Conservation (phyloP, 2,329 filamentous ascomycete genomes). For the Neopestalotiopsis sp. region DNA sequence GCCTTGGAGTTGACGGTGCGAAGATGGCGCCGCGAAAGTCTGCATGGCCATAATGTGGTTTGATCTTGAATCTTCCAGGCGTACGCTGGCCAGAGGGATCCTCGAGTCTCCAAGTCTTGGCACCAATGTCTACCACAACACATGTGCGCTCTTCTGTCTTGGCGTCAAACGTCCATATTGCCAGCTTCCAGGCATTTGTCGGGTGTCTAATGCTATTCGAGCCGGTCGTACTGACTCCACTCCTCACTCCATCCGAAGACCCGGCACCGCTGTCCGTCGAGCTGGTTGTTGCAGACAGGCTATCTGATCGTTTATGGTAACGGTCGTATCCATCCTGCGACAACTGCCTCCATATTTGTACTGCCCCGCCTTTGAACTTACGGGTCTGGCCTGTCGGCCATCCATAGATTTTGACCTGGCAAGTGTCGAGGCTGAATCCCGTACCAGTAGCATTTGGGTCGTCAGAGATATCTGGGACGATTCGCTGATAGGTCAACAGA, state of each 20-base stretch:
- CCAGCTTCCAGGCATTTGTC: not conserved
- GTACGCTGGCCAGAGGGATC: not conserved
- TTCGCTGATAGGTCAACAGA: not conserved
- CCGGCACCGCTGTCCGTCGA: not conserved
- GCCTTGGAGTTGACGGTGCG: not conserved
- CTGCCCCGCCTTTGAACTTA: not conserved
- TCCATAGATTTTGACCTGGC: not conserved
- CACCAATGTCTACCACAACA: not conserved
- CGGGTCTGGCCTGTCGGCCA: not conserved
- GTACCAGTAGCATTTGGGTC: not conserved
- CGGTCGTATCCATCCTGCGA: not conserved
- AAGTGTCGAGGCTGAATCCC: not conserved
- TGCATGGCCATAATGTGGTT: not conserved
- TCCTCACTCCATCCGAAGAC: not conserved
- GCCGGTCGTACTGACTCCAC: not conserved
- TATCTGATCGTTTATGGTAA: not conserved
- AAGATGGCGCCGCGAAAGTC: constrained; percentile 7
- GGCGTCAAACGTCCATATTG: not conserved
- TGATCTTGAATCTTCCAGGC: not conserved
- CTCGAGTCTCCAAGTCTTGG: constrained; percentile 1
- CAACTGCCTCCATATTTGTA: not conserved
- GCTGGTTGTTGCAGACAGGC: not conserved
- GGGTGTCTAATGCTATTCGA: not conserved
- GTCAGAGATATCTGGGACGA: not conserved
- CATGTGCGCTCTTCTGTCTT: not conserved